phyloP scores from a whole-genome alignment of 306 rosid species.

The Gastrolobium bilobum region DNA sequence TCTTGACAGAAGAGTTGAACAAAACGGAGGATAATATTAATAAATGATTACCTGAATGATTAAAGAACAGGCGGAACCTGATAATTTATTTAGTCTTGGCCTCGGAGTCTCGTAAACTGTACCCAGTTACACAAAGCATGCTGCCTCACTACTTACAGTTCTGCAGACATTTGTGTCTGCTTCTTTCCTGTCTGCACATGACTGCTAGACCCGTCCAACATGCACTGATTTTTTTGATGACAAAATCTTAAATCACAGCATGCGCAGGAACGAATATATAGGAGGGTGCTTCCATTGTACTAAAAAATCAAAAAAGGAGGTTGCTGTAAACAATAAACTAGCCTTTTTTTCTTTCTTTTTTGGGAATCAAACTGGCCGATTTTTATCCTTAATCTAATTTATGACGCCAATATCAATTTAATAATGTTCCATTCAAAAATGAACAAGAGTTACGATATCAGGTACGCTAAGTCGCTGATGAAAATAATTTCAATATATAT shows the following conservation, averaged over 20 bases:
- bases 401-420: conserved; percentile 13
- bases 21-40: conserved; percentile 55
- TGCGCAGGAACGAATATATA: conserved; percentile 17
- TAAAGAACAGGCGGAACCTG: conserved; percentile 1
- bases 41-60: conserved; percentile 35
- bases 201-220: conserved; percentile 51
- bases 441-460: background rate
- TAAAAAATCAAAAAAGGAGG: no score
- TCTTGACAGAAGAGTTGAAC: conserved; percentile 35
- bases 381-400: conserved; percentile 27
- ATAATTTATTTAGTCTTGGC: conserved; percentile 42
- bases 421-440: background rate
- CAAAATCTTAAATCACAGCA: conserved; percentile 28
- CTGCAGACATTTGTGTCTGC: conserved; percentile 49
- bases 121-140: conserved; percentile 50
- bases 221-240: conserved; percentile 15
- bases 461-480: no score
- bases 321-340: conserved; percentile 47
- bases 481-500: no score
- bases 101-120: conserved; percentile 48
- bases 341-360: conserved; percentile 7
- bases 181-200: conserved; percentile 64
- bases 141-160: conserved; percentile 36
- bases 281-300: no score
- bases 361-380: conserved; percentile 27